These are phyloP conservation scores for Smallanthus sonchifolius DNA, from an alignment of 129 eudicot genomes.

Conservation along the genomic window DNA sequence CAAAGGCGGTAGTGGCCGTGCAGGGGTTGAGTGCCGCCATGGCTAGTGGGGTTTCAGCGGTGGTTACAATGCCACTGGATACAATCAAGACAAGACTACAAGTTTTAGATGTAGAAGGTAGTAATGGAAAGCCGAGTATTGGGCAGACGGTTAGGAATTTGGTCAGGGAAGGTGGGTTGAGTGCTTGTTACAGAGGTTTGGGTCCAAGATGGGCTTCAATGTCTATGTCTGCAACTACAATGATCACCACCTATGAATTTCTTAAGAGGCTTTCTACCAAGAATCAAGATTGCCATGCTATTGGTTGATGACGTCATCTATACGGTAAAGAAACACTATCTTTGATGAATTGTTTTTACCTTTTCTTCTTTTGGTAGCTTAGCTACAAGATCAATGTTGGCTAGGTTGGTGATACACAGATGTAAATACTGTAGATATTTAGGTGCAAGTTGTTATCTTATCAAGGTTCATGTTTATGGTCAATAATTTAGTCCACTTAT, in stretches of 20 bases:
- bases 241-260: slow-evolving; percentile 82
- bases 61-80: slow-evolving; percentile 74
- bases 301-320: neutral
- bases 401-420: slow-evolving; percentile 21
- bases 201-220: slow-evolving; percentile 92
- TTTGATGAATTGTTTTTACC: neutral
- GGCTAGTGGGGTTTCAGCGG: slow-evolving; percentile 67
- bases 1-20: slow-evolving; percentile 46
- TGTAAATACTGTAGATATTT: slow-evolving; percentile 29
- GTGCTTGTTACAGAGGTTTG: slow-evolving; percentile 88
- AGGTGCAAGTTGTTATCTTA: slow-evolving; percentile 25
- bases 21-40: slow-evolving; percentile 63
- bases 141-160: slow-evolving; percentile 53
- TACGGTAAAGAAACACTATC: neutral
- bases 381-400: slow-evolving; percentile 12
- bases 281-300: slow-evolving; percentile 32
- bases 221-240: slow-evolving; percentile 83
- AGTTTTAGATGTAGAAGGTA: slow-evolving; percentile 72
- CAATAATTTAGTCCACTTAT: slow-evolving; percentile 16
- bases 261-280: slow-evolving; percentile 63
- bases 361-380: neutral
- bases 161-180: slow-evolving; percentile 77
- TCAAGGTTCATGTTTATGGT: slow-evolving; percentile 15
- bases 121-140: slow-evolving; percentile 38
- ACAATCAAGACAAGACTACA: slow-evolving; percentile 80